Base-by-base conservation (phyloP, 192 early-diverging fungal species). In the Gigaspora rosea region DNA sequence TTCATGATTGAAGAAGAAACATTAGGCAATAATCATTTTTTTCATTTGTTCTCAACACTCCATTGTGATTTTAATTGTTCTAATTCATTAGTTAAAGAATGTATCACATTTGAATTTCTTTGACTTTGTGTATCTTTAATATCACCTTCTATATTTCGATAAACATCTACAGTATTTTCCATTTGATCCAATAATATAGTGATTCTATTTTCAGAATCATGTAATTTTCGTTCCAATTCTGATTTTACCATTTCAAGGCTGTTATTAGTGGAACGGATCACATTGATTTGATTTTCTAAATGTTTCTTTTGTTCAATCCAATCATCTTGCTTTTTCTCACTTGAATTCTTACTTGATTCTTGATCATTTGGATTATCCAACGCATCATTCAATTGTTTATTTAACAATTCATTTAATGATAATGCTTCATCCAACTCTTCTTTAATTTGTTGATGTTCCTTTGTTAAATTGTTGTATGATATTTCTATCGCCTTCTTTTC, bases 101-200 rank as follows among this genome's bases (percentile, higher is more conserved):
- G 16, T 18, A 72, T 18, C 16, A 48, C 71, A 72, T 27, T 48
- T 0, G 46, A 49, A 41, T 49, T 35, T 56, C 71, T 12, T 57
- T 49, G 70, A 41, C 70, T 71, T 41, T 41, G 3, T 10, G 27
- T 13, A 7, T 71, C 70, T n/a, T 50, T 51, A 16, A 71, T 71
- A n/a, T 71, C 32, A n/a, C 52, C 74, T 50, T 76, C 74, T 16
- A 76, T 76, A 2, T 41, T 61, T 22, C 62, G 61, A 76, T 76
- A 76, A 15, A 32, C 51, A 41, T 76, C 74, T 32, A 54, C 74
- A n/a, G 32, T 61, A 64, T 76, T 33, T 50, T 76, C 74, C 74
- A 76, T 76, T 49, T 76, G 74, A 64, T 76, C 74, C 8, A 76
- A 57, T 35, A 76, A 52, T 18, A 54, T 76, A 47, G 61, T 41